These are phyloP conservation scores for Davidsoniella virescens DNA, from an alignment of 2,329 filamentous ascomycete genomes.

Conservation along the genomic window DNA sequence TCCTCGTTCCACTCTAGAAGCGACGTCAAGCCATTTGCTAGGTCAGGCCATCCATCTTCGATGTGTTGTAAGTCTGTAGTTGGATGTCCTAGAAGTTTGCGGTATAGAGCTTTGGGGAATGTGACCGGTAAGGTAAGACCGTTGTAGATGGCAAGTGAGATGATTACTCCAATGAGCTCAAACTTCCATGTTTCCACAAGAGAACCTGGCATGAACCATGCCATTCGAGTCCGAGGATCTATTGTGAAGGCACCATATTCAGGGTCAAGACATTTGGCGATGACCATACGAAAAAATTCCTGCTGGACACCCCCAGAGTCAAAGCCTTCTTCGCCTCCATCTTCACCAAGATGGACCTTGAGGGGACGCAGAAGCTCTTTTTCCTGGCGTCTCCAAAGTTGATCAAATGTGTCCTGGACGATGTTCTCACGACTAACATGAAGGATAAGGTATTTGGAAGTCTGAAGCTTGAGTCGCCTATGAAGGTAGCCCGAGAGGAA, in stretches of 20 bases:
- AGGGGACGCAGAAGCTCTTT: slow-evolving; percentile 70
- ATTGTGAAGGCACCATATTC: slow-evolving; percentile 67
- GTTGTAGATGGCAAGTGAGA: slow-evolving; percentile 85
- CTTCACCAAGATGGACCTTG: slow-evolving; percentile 73
- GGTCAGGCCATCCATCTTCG: slow-evolving; percentile 70
- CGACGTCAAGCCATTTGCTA: slow-evolving; percentile 56
- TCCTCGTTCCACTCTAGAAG: slow-evolving; percentile 62
- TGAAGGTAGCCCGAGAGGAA: slow-evolving; percentile 46
- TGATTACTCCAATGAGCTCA: slow-evolving; percentile 72
- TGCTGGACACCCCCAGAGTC: slow-evolving; percentile 93
- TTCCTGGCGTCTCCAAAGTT: slow-evolving; percentile 74
- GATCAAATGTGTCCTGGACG: slow-evolving; percentile 62
- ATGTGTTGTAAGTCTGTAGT: slow-evolving; percentile 61
- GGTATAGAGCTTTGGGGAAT: slow-evolving; percentile 73
- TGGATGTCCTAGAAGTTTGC: slow-evolving; percentile 54
- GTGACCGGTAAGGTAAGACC: slow-evolving; percentile 80
- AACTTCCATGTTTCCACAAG: slow-evolving; percentile 78
- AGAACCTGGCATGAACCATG: slow-evolving; percentile 76
- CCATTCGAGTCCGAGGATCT: slow-evolving; percentile 59
- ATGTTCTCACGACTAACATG: slow-evolving; percentile 51
- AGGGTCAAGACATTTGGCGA: slow-evolving; percentile 64
- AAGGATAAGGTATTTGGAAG: slow-evolving; percentile 55
- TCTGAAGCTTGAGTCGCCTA: slow-evolving; percentile 47
- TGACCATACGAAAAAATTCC: slow-evolving; percentile 79
- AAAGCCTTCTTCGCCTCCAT: slow-evolving; percentile 70